A percentile compares a stretch with the other conserved stretches of the same genome.
Conservation (phyloP, 768 basidiomycete species). For the Rhizopogon salebrosus region DNA sequence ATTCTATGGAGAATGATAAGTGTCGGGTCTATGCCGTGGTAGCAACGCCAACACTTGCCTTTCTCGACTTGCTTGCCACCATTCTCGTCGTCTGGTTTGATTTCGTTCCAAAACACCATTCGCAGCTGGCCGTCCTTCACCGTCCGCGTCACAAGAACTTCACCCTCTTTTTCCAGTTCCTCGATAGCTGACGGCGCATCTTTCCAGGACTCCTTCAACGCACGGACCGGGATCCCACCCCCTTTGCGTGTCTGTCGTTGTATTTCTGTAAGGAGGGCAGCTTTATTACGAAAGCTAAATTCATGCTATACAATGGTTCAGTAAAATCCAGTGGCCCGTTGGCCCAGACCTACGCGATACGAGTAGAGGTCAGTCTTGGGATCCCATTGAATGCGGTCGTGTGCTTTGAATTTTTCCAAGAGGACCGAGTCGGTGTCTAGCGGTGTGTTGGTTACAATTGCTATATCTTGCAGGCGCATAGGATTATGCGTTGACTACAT, state of each 20-base stretch:
- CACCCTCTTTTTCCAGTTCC: constrained; percentile 85
- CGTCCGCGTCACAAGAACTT: constrained; percentile 83
- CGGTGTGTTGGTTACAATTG: constrained; percentile 74
- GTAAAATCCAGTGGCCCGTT: constrained; percentile 3
- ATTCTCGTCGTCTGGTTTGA: constrained; percentile 68
- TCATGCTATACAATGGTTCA: constrained; percentile 56
- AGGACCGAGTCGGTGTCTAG: constrained; percentile 66
- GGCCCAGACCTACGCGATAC: constrained; percentile 59
- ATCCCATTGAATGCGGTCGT: constrained; percentile 77
- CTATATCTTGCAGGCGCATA: constrained; percentile 84
- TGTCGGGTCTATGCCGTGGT: neutral
- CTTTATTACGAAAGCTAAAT: constrained; percentile 80
- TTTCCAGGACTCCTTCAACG: constrained; percentile 88
- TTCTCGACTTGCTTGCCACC: constrained; percentile 75
- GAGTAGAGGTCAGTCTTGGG: constrained; percentile 81
- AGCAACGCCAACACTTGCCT: constrained; percentile 40
- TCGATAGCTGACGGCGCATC: constrained; percentile 80
- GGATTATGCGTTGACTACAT: constrained; percentile 63
- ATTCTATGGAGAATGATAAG: constrained; percentile 49
- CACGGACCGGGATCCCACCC: constrained; percentile 78
- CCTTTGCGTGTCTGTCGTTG: constrained; percentile 81
- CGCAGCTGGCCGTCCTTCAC: constrained; percentile 76
- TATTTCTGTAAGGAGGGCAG: constrained; percentile 78
- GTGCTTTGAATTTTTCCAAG: constrained; percentile 75
- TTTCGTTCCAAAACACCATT: constrained; percentile 90